Evolutionary conservation across 164 flowering plant species (phyloP).

Genomic region (Vitis rotundifolia): DNA sequence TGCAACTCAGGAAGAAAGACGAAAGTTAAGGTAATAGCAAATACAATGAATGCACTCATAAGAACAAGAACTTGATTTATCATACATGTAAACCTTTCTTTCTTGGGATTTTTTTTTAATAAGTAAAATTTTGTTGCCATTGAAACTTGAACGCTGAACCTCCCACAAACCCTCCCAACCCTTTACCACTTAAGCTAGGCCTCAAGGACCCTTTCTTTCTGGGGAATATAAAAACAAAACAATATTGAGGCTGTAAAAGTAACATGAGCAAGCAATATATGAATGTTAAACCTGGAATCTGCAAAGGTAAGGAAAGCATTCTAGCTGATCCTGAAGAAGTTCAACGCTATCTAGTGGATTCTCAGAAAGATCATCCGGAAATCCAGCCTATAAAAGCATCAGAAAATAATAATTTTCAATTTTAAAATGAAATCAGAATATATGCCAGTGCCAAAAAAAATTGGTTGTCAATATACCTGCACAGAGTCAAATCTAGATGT

Average conservation of each 20-base stretch:
- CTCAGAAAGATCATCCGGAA: slow-evolving; percentile 82
- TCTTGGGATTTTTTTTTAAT: too few species aligned
- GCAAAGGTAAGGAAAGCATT: slow-evolving; percentile 88
- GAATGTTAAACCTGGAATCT: slow-evolving; percentile 68
- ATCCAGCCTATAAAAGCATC: slow-evolving; percentile 58
- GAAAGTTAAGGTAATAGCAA: slow-evolving; percentile 5
- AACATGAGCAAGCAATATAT: background rate
- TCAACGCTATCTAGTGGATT: slow-evolving; percentile 93
- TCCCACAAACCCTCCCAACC: too few species aligned
- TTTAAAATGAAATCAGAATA: background rate
- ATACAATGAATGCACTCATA: background rate
- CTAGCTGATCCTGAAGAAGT: slow-evolving; percentile 95
- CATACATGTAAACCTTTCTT: too few species aligned
- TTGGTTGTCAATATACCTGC: slow-evolving; percentile 48
- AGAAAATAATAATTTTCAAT: slow-evolving; percentile 1
- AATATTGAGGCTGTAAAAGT: background rate
- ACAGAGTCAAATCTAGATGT: slow-evolving; percentile 94
- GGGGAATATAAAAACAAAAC: background rate
- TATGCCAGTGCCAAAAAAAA: slow-evolving; percentile 5
- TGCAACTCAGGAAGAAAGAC: slow-evolving; percentile 34
- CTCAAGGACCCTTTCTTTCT: too few species aligned
- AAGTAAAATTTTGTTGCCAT: too few species aligned
- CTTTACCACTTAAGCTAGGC: too few species aligned
- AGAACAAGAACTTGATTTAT: too few species aligned
- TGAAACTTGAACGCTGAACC: too few species aligned